Evolutionary conservation across 768 basidiomycete species (phyloP).

Genomic region (Mycena vitilis): DNA sequence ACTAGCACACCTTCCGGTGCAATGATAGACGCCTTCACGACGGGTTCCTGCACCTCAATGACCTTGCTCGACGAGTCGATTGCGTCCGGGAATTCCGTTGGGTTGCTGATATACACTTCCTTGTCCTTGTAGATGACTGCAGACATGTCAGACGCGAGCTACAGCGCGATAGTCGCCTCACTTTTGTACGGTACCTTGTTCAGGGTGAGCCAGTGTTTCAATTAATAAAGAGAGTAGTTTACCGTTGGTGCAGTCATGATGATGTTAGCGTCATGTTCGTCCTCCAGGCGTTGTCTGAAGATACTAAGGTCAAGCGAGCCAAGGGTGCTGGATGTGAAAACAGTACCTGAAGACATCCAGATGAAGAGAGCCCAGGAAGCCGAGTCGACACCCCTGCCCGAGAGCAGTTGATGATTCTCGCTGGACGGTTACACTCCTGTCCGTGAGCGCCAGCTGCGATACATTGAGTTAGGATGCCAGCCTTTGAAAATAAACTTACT

Average conservation of each 20-base stretch:
- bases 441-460: slow-evolving; percentile 80
- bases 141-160: slow-evolving; percentile 10
- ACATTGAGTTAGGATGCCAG: slow-evolving; percentile 32
- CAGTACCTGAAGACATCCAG: slow-evolving; percentile 88
- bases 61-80: slow-evolving; percentile 71
- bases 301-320: slow-evolving; percentile 98
- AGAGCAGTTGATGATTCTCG: slow-evolving; percentile 94
- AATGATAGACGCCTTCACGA: slow-evolving; percentile 94
- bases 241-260: slow-evolving; percentile 95
- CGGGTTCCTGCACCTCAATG: slow-evolving; percentile 87
- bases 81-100: slow-evolving; percentile 93
- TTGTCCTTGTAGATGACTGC: slow-evolving; percentile 80
- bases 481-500: slow-evolving; percentile 56
- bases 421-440: slow-evolving; percentile 90
- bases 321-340: slow-evolving; percentile 48
- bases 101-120: slow-evolving; percentile 84
- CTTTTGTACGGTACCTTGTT: slow-evolving; percentile 19
- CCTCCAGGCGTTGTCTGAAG: slow-evolving; percentile 94
- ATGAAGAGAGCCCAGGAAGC: slow-evolving; percentile 95
- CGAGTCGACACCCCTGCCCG: slow-evolving; percentile 94
- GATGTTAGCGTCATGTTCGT: slow-evolving; percentile 94
- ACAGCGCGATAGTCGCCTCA: slow-evolving; percentile 14
- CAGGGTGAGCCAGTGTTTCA: slow-evolving; percentile 53
- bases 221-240: slow-evolving; percentile 50
- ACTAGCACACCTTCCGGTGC: slow-evolving; percentile 84